Percentiles rank a stretch among this genome's conserved stretches.
phyloP scores from a whole-genome alignment of 164 flowering plant species.

The Macadamia integrifolia region DNA sequence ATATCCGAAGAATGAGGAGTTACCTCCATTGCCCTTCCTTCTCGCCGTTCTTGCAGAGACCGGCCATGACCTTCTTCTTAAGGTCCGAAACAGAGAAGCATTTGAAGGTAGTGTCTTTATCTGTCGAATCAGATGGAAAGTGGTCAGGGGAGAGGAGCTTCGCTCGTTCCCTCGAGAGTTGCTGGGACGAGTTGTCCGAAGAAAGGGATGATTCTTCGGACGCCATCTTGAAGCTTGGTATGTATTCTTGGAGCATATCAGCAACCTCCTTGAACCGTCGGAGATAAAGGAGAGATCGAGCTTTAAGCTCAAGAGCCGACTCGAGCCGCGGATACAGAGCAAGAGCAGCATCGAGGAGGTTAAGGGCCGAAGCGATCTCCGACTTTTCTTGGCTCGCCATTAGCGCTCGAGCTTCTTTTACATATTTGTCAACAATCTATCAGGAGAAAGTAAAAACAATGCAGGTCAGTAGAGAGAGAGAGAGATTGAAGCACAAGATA shows the following conservation, averaged over 20 bases:
- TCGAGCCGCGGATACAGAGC: constrained; percentile 68
- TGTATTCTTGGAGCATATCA: constrained; percentile 88
- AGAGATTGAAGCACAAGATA: too few relatives aligned
- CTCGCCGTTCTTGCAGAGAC: constrained; percentile 58
- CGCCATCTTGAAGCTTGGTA: constrained; percentile 70
- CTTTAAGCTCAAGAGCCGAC: constrained; percentile 83
- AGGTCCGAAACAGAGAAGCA: constrained; percentile 93
- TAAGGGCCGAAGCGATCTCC: constrained; percentile 62
- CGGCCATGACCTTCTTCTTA: constrained; percentile 83
- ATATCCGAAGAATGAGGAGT: neutral
- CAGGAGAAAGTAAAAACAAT: too few relatives aligned
- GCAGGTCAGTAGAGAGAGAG: neutral
- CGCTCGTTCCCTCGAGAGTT: constrained; percentile 55
- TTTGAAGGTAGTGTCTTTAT: constrained; percentile 44
- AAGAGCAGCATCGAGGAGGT: constrained; percentile 74
- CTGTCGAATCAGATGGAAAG: constrained; percentile 26
- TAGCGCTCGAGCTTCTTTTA: constrained; percentile 63
- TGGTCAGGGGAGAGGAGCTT: constrained; percentile 44
- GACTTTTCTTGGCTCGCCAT: constrained; percentile 61
- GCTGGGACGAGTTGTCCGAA: constrained; percentile 47
- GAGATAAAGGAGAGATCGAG: constrained; percentile 69
- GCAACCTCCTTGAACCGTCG: constrained; percentile 85
- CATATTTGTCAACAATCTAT: constrained; percentile 77
- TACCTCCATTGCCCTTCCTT: constrained; percentile 98
- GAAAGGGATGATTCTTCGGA: constrained; percentile 43